phyloP scores from a whole-genome alignment of 768 basidiomycete species.

The Boletellus ananiceps region DNA sequence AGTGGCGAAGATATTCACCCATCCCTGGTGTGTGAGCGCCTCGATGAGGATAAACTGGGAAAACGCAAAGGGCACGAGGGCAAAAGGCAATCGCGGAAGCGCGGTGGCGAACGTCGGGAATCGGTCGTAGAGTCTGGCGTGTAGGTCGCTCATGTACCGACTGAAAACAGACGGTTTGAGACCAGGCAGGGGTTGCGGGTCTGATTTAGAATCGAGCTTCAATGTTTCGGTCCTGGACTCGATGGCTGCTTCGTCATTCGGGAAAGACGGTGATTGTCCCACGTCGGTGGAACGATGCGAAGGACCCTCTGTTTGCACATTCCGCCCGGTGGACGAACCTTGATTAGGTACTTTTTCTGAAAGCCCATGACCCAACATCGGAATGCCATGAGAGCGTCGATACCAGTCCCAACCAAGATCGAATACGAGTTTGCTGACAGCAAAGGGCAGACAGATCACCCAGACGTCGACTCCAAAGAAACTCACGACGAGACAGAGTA shows the following conservation, averaged over 20 bases:
- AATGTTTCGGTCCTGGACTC: not conserved
- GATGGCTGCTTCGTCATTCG: not conserved
- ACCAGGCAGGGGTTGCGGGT: not conserved
- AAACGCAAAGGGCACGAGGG: constrained; percentile 87
- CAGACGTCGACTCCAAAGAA: constrained; percentile 79
- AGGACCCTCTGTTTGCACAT: too few species aligned
- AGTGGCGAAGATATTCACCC: constrained; percentile 77
- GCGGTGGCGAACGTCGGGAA: constrained; percentile 73
- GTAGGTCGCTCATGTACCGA: not conserved
- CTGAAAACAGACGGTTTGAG: not conserved
- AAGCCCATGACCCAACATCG: constrained; percentile 1
- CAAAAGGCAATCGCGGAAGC: constrained; percentile 70
- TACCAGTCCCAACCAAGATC: constrained; percentile 62
- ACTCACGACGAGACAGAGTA: constrained; percentile 69
- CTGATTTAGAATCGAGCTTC: not conserved
- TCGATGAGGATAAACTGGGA: constrained; percentile 94
- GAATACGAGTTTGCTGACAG: constrained; percentile 61
- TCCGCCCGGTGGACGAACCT: not conserved
- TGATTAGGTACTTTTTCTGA: not conserved
- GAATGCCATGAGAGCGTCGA: constrained; percentile 30
- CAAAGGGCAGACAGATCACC: constrained; percentile 82
- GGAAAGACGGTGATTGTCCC: not conserved
- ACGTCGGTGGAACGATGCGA: not conserved
- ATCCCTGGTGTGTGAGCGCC: constrained; percentile 73
- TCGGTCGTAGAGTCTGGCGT: constrained; percentile 20